Conservation (phyloP, 345 rosid species). For the Citrus reticulata region DNA sequence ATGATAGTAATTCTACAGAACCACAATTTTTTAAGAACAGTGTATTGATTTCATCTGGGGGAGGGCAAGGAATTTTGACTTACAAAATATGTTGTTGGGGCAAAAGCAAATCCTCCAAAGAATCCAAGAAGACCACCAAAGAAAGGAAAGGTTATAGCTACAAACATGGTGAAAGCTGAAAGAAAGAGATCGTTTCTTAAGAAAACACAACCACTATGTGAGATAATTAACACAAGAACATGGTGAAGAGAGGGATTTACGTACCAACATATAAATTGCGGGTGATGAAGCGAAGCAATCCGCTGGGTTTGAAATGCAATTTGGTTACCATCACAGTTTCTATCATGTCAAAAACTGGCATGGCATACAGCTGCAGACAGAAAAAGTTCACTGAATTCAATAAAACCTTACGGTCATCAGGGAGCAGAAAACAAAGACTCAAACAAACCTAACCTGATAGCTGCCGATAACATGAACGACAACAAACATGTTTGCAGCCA, state of each 20-base stretch:
- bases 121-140: slow-evolving; percentile 76
- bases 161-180: slow-evolving; percentile 67
- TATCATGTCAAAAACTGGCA: slow-evolving; percentile 85
- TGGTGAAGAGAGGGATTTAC: neutral
- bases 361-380: slow-evolving; percentile 50
- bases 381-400: neutral
- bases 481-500: slow-evolving; percentile 58
- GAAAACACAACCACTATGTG: neutral
- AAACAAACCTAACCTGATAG: slow-evolving; percentile 48
- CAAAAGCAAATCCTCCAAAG: slow-evolving; percentile 87
- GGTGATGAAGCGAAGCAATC: slow-evolving; percentile 39
- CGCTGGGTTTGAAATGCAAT: slow-evolving; percentile 41
- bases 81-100: slow-evolving; percentile 80
- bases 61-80: slow-evolving; percentile 14
- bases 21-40: neutral
- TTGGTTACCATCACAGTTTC: slow-evolving; percentile 66
- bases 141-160: slow-evolving; percentile 72
- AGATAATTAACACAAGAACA: neutral
- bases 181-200: neutral
- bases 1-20: neutral
- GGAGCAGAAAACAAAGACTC: neutral
- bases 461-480: slow-evolving; percentile 81
- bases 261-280: slow-evolving; percentile 63
- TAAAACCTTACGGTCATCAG: neutral
- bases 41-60: neutral